These are phyloP conservation scores for Botrytis hyacinthi DNA, from an alignment of 2,329 filamentous ascomycete species.

Conservation along the genomic window DNA sequence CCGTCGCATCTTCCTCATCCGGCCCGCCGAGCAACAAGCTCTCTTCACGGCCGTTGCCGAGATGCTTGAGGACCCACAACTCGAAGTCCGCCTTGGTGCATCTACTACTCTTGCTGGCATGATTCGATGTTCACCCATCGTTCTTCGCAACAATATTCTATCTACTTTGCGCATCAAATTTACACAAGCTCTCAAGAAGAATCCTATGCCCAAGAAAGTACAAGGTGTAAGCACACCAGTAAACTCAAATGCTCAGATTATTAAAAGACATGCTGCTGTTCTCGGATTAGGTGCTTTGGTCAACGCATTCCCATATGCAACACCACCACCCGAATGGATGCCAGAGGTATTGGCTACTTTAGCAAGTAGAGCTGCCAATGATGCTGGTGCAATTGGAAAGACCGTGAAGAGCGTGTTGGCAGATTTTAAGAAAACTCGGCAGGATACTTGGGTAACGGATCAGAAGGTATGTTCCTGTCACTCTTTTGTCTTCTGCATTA, in stretches of 20 bases:
- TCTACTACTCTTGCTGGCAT: slow-evolving; percentile 91
- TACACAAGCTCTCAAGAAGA: slow-evolving; percentile 71
- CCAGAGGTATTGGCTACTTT: slow-evolving; percentile 85
- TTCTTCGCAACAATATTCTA: slow-evolving; percentile 76
- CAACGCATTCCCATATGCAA: slow-evolving; percentile 94
- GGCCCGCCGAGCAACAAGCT: slow-evolving; percentile 68
- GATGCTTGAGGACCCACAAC: slow-evolving; percentile 88
- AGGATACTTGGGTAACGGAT: slow-evolving; percentile 98
- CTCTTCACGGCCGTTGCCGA: slow-evolving; percentile 91
- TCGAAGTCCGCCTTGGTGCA: slow-evolving; percentile 93
- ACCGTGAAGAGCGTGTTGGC: slow-evolving; percentile 91
- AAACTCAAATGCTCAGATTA: slow-evolving; percentile 71
- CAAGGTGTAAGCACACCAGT: slow-evolving; percentile 67
- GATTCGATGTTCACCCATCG: slow-evolving; percentile 89
- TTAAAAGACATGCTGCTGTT: slow-evolving; percentile 85
- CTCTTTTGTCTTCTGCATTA: neutral
- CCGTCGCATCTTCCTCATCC: slow-evolving; percentile 86
- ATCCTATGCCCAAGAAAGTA: slow-evolving; percentile 79
- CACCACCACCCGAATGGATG: slow-evolving; percentile 90
- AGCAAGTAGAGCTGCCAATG: slow-evolving; percentile 79
- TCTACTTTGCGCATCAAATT: slow-evolving; percentile 74
- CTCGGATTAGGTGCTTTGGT: slow-evolving; percentile 87
- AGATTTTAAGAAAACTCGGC: slow-evolving; percentile 98
- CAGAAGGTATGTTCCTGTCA: slow-evolving; percentile 72
- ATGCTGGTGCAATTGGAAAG: slow-evolving; percentile 90